phyloP scores from a whole-genome alignment of 2,329 filamentous ascomycete species.

The Verticillium dahliae region DNA sequence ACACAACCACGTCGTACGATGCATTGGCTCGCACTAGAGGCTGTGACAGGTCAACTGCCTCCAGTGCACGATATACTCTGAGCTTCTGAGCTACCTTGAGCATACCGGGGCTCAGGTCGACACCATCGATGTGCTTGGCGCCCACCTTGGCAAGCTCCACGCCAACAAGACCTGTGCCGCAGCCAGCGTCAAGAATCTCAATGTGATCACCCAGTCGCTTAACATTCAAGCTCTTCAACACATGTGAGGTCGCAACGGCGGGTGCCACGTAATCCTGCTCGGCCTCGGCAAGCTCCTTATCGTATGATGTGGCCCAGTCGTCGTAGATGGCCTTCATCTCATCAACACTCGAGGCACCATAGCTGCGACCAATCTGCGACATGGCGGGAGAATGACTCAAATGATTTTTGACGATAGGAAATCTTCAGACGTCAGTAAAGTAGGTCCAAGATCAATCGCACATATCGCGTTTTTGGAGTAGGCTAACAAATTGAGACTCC shows the following conservation, averaged over 20 bases:
- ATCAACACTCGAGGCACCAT: background rate
- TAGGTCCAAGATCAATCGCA: background rate
- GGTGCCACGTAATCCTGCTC: conserved; percentile 36
- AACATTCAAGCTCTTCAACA: conserved; percentile 21
- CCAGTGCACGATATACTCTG: conserved; percentile 37
- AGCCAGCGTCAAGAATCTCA: conserved; percentile 46
- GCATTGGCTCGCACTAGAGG: conserved; percentile 29
- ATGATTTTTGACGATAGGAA: too few species aligned
- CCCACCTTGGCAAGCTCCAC: conserved; percentile 35
- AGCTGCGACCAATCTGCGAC: conserved; percentile 1
- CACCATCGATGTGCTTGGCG: conserved; percentile 40
- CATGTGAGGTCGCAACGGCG: conserved; percentile 24
- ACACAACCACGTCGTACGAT: conserved; percentile 43
- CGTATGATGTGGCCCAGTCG: conserved; percentile 27
- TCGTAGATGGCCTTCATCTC: conserved; percentile 21
- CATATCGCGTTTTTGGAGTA: background rate
- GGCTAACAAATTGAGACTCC: background rate
- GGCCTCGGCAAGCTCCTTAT: conserved; percentile 23
- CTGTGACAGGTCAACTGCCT: conserved; percentile 37
- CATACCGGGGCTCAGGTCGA: conserved; percentile 48
- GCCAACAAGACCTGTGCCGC: conserved; percentile 48
- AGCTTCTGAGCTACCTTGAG: conserved; percentile 41
- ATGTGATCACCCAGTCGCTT: conserved; percentile 14
- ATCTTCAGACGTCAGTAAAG: background rate
- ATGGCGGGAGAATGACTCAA: background rate